phyloP scores from a whole-genome alignment of 257 asterid species.

The Fraxinus excelsior region DNA sequence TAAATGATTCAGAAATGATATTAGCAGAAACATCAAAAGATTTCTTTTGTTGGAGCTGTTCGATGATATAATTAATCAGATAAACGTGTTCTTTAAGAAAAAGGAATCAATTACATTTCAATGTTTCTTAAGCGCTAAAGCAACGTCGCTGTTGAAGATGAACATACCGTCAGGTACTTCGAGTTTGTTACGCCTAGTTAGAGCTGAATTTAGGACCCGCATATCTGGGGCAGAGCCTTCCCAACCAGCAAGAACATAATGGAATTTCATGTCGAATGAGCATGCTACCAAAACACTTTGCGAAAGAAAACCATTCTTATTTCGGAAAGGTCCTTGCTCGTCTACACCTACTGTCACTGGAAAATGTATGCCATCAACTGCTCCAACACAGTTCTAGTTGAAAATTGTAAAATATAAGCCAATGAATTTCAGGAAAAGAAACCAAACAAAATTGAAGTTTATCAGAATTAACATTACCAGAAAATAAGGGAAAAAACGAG shows the following conservation, averaged over 20 bases:
- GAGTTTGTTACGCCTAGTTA: constrained; percentile 40
- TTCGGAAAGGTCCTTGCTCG: constrained; percentile 53
- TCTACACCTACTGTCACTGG: constrained; percentile 55
- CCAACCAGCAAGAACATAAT: constrained; percentile 55
- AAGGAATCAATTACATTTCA: background rate
- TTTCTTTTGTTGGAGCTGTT: background rate
- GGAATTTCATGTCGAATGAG: constrained; percentile 50
- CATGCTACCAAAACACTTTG: constrained; percentile 47
- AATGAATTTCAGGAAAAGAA: constrained; percentile 8
- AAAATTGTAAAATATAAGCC: constrained; percentile 23
- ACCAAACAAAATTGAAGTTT: background rate
- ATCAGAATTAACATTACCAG: constrained; percentile 29
- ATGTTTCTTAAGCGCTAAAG: background rate
- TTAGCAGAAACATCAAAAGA: background rate
- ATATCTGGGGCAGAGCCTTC: constrained; percentile 52
- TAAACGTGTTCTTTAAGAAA: constrained; percentile 10
- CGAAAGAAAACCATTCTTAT: constrained; percentile 42
- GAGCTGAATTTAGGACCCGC: constrained; percentile 41
- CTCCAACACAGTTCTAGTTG: constrained; percentile 52
- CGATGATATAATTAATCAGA: background rate
- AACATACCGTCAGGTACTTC: constrained; percentile 41
- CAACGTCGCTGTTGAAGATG: background rate
- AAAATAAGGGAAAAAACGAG: constrained; percentile 44
- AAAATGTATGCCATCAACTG: constrained; percentile 47
- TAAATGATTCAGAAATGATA: background rate